Conservation (phyloP, 306 rosid genomes). For the Geum urbanum region DNA sequence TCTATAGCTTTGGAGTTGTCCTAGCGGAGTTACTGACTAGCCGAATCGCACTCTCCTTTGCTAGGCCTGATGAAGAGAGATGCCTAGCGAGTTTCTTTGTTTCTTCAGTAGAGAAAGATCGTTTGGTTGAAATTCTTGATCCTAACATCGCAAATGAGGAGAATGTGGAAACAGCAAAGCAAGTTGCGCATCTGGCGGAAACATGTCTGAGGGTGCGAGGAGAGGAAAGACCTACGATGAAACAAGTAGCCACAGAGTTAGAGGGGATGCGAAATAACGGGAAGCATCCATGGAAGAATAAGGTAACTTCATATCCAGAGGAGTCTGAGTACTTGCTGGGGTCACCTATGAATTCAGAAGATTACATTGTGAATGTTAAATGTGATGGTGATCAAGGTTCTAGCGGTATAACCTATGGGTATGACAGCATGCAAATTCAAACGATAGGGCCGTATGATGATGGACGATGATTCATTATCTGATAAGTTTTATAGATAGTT, state of each 20-base stretch:
- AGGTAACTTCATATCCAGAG: too few relatives aligned
- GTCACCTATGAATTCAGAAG: not conserved
- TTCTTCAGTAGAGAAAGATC: not conserved
- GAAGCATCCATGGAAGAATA: not conserved
- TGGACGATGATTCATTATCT: too few relatives aligned
- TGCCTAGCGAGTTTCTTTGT: conserved; percentile 4
- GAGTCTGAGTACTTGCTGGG: not conserved
- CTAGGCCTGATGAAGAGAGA: conserved; percentile 6
- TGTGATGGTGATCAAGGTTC: too few relatives aligned
- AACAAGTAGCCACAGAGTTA: not conserved
- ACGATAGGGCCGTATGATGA: too few relatives aligned
- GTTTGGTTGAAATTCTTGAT: not conserved
- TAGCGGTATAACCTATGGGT: too few relatives aligned
- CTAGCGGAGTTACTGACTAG: not conserved
- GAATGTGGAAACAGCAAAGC: not conserved
- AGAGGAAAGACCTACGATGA: not conserved
- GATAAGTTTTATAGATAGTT: too few relatives aligned
- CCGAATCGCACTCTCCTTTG: not conserved
- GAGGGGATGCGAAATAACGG: not conserved
- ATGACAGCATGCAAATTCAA: too few relatives aligned
- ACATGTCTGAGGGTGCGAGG: not conserved
- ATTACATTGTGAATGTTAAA: too few relatives aligned
- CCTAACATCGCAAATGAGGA: not conserved
- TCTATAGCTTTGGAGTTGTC: conserved; percentile 16
- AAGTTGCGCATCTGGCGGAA: not conserved